Base-by-base conservation (phyloP, 1,139 yeast species). In the Hansenula sp. region DNA sequence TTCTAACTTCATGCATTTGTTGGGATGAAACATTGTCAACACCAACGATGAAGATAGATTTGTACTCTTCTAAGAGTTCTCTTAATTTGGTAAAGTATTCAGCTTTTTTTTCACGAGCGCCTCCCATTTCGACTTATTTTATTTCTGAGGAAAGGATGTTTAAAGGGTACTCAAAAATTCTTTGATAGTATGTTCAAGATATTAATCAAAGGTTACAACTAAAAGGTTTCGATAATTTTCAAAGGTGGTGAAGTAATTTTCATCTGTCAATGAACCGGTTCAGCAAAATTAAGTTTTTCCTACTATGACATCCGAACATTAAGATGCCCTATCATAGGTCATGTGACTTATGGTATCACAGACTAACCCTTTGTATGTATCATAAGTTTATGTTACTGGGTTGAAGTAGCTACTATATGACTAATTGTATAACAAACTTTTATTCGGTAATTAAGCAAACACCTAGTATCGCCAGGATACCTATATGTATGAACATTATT, bases 1-100 rank as follows among this genome's bases (percentile, higher is more conserved):
- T 90, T 85, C 99, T 91, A 79, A 90, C 84, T 82, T 93, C 96
- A 81, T 93, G 99, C 97, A 93, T 91, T 74, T 93, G 99, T 81
- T 93, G 99, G 65, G 99, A 93, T 62, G 98, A 89, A 70, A 93
- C 99, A 82, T 93, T 93, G 81, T 93, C 99, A 65, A 93, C 97
- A 77, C 98, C 98, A 69, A 93, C 98, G 64, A 93, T 74, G 90
- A 93, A 91, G 81, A 91, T 82, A 65, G 97, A 89, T 82, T 88
- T 87, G 96, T 86, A 89, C 74, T 89, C 95, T 76, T 87, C 96
- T 70, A 93, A 81, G 71, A 90, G 84, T 73, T 85, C 86, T 81
- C 94, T 90, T 76, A 93, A 89, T 79, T 89, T 93, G 72, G 81
- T 65, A 79, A 93, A 93, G 85, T 93, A 93, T 76, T 88, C 94